Percentiles rank a stretch among this genome's conserved stretches.
Evolutionary conservation across 2,329 filamentous ascomycete species (phyloP).

Genomic region (Ascochyta koolunga): DNA sequence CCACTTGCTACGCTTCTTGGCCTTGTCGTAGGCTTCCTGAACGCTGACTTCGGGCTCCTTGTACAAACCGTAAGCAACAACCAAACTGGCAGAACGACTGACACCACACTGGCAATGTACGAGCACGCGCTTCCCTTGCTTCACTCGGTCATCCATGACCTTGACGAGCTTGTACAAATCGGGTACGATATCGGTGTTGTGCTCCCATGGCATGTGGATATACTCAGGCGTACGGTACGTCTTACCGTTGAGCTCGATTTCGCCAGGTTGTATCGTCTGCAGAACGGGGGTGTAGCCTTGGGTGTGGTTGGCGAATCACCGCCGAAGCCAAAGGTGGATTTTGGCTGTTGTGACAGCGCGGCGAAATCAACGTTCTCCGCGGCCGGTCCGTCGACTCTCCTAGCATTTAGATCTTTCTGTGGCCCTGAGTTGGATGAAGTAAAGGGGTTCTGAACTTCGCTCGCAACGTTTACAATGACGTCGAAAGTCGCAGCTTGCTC

Average conservation of each 20-base stretch:
- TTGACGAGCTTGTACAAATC: slow-evolving; percentile 78
- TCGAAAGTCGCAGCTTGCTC: slow-evolving; percentile 80
- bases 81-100: slow-evolving; percentile 81
- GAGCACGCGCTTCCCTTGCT: slow-evolving; percentile 77
- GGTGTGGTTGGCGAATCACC: slow-evolving; percentile 56
- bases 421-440: slow-evolving; percentile 36
- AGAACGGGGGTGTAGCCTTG: slow-evolving; percentile 56
- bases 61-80: slow-evolving; percentile 85
- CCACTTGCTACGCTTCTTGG: slow-evolving; percentile 82
- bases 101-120: slow-evolving; percentile 88
- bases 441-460: slow-evolving; percentile 81
- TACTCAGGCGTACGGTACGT: slow-evolving; percentile 69
- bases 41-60: slow-evolving; percentile 77
- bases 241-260: slow-evolving; percentile 34
- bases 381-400: slow-evolving; percentile 43
- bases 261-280: slow-evolving; percentile 34
- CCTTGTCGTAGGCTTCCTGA: slow-evolving; percentile 81
- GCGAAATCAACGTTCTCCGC: slow-evolving; percentile 46
- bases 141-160: slow-evolving; percentile 73
- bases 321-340: slow-evolving; percentile 33
- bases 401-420: slow-evolving; percentile 45
- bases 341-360: slow-evolving; percentile 36
- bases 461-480: slow-evolving; percentile 83
- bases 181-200: slow-evolving; percentile 83
- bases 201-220: slow-evolving; percentile 86